Evolutionary conservation across 352 stramenopile genomes (phyloP).

Genomic region (Aphanomyces cochlioides): DNA sequence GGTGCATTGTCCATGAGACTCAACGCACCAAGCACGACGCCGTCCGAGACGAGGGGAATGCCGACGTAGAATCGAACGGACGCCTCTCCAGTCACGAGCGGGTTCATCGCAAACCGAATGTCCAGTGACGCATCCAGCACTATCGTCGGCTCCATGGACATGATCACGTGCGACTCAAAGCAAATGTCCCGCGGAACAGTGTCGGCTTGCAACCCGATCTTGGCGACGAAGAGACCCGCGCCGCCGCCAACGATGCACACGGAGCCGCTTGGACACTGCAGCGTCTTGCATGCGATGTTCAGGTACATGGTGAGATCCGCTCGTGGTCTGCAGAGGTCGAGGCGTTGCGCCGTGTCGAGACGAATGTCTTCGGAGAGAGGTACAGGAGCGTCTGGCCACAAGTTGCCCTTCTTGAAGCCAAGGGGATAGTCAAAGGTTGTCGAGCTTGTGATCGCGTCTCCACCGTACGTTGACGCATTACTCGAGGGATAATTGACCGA

Average conservation of each 20-base stretch:
- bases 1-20: slow-evolving; percentile 60
- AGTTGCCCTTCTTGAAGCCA: slow-evolving; percentile 61
- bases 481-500: background rate
- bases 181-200: slow-evolving; percentile 69
- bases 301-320: slow-evolving; percentile 65
- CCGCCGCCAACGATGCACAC: slow-evolving; percentile 64
- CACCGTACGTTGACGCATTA: background rate
- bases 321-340: slow-evolving; percentile 76
- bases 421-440: slow-evolving; percentile 61
- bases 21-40: slow-evolving; percentile 63
- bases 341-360: slow-evolving; percentile 48
- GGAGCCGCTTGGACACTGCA: slow-evolving; percentile 61
- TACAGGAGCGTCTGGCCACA: slow-evolving; percentile 68
- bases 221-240: slow-evolving; percentile 71
- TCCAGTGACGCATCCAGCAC: slow-evolving; percentile 66
- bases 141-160: slow-evolving; percentile 59
- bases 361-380: slow-evolving; percentile 49
- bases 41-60: slow-evolving; percentile 66
- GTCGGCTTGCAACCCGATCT: slow-evolving; percentile 65
- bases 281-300: slow-evolving; percentile 58
- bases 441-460: slow-evolving; percentile 37
- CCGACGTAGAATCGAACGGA: slow-evolving; percentile 77
- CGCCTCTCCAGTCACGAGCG: slow-evolving; percentile 54
- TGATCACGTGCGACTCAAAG: slow-evolving; percentile 69
- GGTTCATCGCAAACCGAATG: slow-evolving; percentile 74